Conservation (phyloP, 2,329 filamentous ascomycete species). For the Fusarium incarnatum region DNA sequence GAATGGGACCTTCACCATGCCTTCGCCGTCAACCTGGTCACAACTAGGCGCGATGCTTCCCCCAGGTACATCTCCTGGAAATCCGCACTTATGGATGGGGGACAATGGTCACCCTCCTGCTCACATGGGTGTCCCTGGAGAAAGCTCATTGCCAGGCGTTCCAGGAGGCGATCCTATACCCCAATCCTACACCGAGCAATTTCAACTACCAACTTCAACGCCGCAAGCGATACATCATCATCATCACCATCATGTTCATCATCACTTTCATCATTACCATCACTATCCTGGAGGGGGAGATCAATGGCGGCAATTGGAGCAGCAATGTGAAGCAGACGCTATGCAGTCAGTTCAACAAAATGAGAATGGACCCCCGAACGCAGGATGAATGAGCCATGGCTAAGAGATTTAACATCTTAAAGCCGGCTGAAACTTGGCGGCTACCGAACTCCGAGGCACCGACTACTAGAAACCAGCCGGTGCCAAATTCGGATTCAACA, state of each 20-base stretch:
- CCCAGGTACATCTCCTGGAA: slow-evolving; percentile 8
- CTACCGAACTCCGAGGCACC: no score
- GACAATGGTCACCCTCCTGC: slow-evolving; percentile 1
- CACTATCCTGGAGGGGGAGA: slow-evolving; percentile 28
- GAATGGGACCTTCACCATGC: slow-evolving; percentile 1
- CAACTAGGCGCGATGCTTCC: slow-evolving; percentile 32
- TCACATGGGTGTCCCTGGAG: slow-evolving; percentile 26
- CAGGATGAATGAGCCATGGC: slow-evolving; percentile 9
- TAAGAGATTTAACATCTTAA: not conserved
- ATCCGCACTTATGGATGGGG: slow-evolving; percentile 33
- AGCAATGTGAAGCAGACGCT: slow-evolving; percentile 37
- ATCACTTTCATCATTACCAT: slow-evolving; percentile 42
- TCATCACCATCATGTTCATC: slow-evolving; percentile 38
- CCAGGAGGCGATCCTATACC: slow-evolving; percentile 15
- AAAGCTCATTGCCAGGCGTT: not conserved
- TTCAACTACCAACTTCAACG: slow-evolving; percentile 20
- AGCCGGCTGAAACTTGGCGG: no score
- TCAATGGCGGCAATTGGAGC: slow-evolving; percentile 31
- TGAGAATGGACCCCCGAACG: slow-evolving; percentile 15
- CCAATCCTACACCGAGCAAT: slow-evolving; percentile 22
- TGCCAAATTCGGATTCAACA: no score
- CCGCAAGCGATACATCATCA: slow-evolving; percentile 36
- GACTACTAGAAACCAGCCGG: no score
- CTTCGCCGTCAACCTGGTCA: slow-evolving; percentile 32
- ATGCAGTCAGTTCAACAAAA: slow-evolving; percentile 26